Evolutionary conservation across 306 rosid species (phyloP).

Genomic region (Ziziphus jujuba): DNA sequence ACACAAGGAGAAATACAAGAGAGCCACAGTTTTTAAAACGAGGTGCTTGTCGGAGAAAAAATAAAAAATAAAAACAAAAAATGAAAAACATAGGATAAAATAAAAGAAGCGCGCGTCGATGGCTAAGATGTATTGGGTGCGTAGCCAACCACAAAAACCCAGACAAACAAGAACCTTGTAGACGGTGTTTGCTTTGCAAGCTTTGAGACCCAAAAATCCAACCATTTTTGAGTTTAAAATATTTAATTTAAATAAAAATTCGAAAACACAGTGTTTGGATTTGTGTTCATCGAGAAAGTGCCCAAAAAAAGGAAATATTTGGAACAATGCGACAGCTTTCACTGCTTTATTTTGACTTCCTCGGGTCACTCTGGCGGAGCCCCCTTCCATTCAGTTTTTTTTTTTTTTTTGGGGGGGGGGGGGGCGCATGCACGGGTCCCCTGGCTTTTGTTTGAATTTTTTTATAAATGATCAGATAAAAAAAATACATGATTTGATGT

Average conservation of each 20-base stretch:
- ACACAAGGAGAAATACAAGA: neutral
- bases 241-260: neutral
- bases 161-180: neutral
- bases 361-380: neutral
- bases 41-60: neutral
- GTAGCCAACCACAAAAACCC: neutral
- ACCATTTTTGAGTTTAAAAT: neutral
- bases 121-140: neutral
- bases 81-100: too few species aligned
- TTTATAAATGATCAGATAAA: too few species aligned
- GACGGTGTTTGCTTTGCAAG: neutral
- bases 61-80: too few species aligned
- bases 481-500: too few species aligned
- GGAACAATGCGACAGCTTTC: neutral
- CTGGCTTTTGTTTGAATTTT: too few species aligned
- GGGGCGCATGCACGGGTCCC: too few species aligned
- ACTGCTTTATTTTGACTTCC: constrained; percentile 5
- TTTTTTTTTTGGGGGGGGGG: too few species aligned
- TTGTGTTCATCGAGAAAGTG: neutral
- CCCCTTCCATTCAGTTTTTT: too few species aligned
- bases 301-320: neutral
- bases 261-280: neutral
- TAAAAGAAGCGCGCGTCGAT: neutral
- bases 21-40: neutral
- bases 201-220: neutral